Evolutionary conservation across 2,329 filamentous ascomycete genomes (phyloP).

Genomic region (Akanthomyces uredinophilus): DNA sequence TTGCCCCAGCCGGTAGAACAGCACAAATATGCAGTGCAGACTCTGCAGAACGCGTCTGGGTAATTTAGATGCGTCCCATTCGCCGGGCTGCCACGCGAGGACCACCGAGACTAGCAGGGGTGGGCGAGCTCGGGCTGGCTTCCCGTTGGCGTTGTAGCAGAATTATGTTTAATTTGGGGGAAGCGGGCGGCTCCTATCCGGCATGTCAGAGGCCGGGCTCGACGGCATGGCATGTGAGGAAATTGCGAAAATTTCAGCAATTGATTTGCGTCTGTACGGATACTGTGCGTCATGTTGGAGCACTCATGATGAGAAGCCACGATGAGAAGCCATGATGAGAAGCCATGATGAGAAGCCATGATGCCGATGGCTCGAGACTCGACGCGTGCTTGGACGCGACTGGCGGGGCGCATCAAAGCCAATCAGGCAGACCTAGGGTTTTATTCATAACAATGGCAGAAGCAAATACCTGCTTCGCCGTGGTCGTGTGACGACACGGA

Average conservation of each 20-base stretch:
- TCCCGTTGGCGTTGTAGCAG: not conserved
- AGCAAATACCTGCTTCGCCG: not conserved
- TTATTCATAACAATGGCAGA: conserved; percentile 7
- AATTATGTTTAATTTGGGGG: conserved; percentile 9
- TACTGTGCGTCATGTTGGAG: too few species aligned
- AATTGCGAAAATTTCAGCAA: not conserved
- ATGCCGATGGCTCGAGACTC: too few species aligned
- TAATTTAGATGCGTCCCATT: not conserved
- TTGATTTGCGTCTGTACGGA: too few species aligned
- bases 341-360: too few species aligned
- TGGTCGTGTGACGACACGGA: not conserved
- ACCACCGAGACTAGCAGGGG: conserved; percentile 5
- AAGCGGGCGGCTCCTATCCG: not conserved
- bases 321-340: too few species aligned
- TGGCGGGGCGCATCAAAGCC: not conserved
- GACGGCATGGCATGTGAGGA: not conserved
- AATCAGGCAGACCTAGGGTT: conserved; percentile 1
- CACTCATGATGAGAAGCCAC: too few species aligned
- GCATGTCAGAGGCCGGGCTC: not conserved
- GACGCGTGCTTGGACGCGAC: not conserved
- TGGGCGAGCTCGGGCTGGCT: not conserved
- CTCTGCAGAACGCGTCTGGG: not conserved
- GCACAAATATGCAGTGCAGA: not conserved
- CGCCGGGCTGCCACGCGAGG: conserved; percentile 3
- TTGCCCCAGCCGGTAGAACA: not conserved